These are phyloP conservation scores for Pogostemon cablin DNA, from an alignment of 257 asterid species.

Conservation along the genomic window DNA sequence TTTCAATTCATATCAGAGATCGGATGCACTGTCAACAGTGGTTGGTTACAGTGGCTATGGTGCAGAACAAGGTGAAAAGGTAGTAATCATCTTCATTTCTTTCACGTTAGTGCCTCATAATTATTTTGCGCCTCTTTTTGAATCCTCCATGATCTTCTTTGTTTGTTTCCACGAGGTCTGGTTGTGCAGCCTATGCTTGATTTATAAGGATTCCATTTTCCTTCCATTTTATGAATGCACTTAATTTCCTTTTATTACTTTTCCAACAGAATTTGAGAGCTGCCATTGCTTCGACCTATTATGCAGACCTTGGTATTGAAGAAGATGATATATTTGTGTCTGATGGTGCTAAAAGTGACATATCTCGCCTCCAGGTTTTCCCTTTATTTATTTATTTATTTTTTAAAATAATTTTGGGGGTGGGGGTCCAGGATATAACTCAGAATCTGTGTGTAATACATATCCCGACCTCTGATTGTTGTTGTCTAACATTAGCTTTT, in stretches of 20 bases:
- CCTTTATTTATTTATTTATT: background rate
- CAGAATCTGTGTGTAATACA: background rate
- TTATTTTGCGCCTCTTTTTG: background rate
- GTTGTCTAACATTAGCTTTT: constrained; percentile 3
- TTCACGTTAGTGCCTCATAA: constrained; percentile 1
- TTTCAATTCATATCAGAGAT: constrained; percentile 54
- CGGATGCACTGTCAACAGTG: constrained; percentile 70
- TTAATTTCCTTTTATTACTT: background rate
- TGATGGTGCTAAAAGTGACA: constrained; percentile 99
- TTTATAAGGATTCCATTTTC: background rate
- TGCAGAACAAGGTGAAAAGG: constrained; percentile 98
- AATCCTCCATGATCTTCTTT: constrained; percentile 20
- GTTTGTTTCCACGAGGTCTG: constrained; percentile 15
- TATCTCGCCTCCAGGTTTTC: constrained; percentile 92
- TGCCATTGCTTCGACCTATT: constrained; percentile 83
- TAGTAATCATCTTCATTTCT: constrained; percentile 30
- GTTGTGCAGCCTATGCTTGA: background rate
- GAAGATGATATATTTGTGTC: constrained; percentile 94
- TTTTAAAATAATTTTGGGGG: background rate
- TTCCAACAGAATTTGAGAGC: constrained; percentile 72
- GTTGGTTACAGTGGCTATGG: constrained; percentile 95
- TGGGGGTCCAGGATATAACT: background rate
- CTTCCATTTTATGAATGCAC: background rate
- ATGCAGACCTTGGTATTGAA: constrained; percentile 81
- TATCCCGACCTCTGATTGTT: background rate